phyloP scores from a whole-genome alignment of 331 rosid species.

The Quercus tomentella region DNA sequence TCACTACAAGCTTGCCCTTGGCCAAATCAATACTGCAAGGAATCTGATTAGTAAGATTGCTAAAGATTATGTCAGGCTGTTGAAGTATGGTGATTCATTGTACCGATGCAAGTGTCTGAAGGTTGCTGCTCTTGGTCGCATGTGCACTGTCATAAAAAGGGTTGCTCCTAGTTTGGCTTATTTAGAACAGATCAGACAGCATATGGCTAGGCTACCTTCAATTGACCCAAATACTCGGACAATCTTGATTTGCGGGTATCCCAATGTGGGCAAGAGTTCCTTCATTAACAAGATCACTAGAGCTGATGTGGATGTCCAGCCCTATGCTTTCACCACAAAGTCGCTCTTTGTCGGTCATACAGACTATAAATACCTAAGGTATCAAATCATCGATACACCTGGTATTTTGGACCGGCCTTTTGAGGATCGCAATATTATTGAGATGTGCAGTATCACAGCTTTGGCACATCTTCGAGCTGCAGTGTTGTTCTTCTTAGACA shows the following conservation, averaged over 20 bases:
- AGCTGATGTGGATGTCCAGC: slow-evolving; percentile 92
- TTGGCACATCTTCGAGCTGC: slow-evolving; percentile 91
- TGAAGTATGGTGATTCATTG: slow-evolving; percentile 81
- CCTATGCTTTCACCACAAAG: slow-evolving; percentile 91
- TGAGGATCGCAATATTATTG: slow-evolving; percentile 86
- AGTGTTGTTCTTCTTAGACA: slow-evolving; percentile 77
- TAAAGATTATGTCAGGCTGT: slow-evolving; percentile 65
- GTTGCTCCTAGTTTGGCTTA: slow-evolving; percentile 83
- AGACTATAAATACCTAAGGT: slow-evolving; percentile 74
- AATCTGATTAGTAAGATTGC: slow-evolving; percentile 70
- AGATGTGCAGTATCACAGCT: slow-evolving; percentile 96
- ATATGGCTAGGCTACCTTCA: slow-evolving; percentile 88
- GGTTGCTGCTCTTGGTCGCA: slow-evolving; percentile 91
- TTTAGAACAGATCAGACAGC: slow-evolving; percentile 81
- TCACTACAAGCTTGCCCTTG: slow-evolving; percentile 83
- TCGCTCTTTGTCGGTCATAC: slow-evolving; percentile 89
- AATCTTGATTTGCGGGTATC: slow-evolving; percentile 75
- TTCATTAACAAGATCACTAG: slow-evolving; percentile 82
- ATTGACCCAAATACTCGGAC: slow-evolving; percentile 84
- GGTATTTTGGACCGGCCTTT: slow-evolving; percentile 94
- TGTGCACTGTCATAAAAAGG: slow-evolving; percentile 89
- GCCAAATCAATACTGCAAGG: slow-evolving; percentile 73
- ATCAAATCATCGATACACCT: slow-evolving; percentile 92
- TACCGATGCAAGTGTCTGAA: slow-evolving; percentile 73
- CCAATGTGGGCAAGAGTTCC: slow-evolving; percentile 86